Evolutionary conservation across 345 rosid genomes (phyloP).

Genomic region (Gynandropsis gynandra): DNA sequence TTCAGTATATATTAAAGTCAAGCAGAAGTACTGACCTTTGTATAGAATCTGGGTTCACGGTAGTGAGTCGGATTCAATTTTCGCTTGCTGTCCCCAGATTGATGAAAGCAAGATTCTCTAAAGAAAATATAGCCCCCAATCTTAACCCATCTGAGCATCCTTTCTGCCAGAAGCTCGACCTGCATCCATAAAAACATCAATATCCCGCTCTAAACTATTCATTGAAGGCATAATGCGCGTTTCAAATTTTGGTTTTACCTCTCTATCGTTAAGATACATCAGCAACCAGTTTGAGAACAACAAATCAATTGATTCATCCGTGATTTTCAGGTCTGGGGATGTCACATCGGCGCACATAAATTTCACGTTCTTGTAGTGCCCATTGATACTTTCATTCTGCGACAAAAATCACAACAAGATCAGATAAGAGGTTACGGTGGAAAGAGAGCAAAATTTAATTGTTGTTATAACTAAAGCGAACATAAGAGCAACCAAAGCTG

Average conservation of each 20-base stretch:
- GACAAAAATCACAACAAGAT: conserved; percentile 10
- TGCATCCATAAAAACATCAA: conserved; percentile 21
- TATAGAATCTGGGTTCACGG: conserved; percentile 92
- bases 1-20: not conserved
- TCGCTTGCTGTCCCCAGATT: conserved; percentile 82
- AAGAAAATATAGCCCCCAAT: conserved; percentile 88
- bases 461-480: too few relatives aligned
- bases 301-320: conserved; percentile 72
- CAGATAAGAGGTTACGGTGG: not conserved
- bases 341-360: conserved; percentile 89
- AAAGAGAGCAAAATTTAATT: not conserved
- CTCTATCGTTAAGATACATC: conserved; percentile 93
- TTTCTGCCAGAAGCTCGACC: conserved; percentile 70
- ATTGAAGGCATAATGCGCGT: too few relatives aligned
- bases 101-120: conserved; percentile 97
- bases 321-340: conserved; percentile 56
- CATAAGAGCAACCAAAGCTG: conserved; percentile 10
- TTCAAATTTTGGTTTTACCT: conserved; percentile 36
- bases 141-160: conserved; percentile 83
- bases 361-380: conserved; percentile 75
- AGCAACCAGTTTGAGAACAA: conserved; percentile 93
- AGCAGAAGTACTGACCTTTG: conserved; percentile 45
- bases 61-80: conserved; percentile 88
- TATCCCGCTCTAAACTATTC: too few relatives aligned
- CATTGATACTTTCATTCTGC: conserved; percentile 76